Conservation (phyloP, 1,139 yeast species). For the Taphrina wiesneri region DNA sequence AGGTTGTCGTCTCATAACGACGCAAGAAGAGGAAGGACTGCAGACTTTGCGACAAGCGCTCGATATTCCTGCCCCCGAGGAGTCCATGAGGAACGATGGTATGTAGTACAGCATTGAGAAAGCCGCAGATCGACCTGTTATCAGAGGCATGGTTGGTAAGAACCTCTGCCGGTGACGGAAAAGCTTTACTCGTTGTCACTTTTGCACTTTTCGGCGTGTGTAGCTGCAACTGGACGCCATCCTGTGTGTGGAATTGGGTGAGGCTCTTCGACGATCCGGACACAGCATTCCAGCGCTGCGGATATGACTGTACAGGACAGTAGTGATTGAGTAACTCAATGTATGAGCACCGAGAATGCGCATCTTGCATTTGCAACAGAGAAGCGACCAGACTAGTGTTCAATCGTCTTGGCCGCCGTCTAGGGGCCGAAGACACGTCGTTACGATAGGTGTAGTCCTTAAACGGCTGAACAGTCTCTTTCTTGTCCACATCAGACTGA, state of each 20-base stretch:
- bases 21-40: conserved; percentile 49
- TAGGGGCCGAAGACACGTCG: background rate
- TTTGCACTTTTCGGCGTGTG: background rate
- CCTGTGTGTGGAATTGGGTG: background rate
- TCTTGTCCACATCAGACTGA: conserved; percentile 24
- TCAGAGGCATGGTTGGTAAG: conserved; percentile 26
- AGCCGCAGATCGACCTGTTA: conserved; percentile 26
- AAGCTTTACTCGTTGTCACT: conserved; percentile 1
- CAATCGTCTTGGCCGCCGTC: conserved; percentile 29
- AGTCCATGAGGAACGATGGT: background rate
- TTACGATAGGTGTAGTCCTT: conserved; percentile 23
- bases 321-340: conserved; percentile 38
- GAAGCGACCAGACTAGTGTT: conserved; percentile 27
- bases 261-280: background rate
- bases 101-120: conserved; percentile 18
- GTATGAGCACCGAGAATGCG: conserved; percentile 39
- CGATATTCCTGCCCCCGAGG: background rate
- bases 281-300: background rate
- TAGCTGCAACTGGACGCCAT: background rate
- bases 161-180: background rate
- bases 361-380: conserved; percentile 29
- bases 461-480: conserved; percentile 16
- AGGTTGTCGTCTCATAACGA: conserved; percentile 43
- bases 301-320: conserved; percentile 37
- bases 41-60: background rate